These are phyloP conservation scores for Hanseniaspora sp. DNA, from an alignment of 1,139 yeast species.

Conservation along the genomic window DNA sequence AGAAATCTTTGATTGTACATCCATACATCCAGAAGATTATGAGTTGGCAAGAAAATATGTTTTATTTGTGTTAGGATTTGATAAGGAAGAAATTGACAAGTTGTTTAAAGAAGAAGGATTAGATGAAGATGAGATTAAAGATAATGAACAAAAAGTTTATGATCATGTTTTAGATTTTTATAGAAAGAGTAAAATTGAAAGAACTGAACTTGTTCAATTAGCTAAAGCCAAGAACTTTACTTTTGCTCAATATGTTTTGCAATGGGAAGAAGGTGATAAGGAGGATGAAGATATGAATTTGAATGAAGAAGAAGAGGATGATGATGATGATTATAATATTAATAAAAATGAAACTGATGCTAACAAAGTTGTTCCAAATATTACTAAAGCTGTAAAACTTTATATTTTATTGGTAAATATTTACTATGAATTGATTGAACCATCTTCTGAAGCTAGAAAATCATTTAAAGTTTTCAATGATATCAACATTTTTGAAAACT, in stretches of 20 bases:
- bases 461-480: constrained; percentile 57
- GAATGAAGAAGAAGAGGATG: constrained; percentile 11
- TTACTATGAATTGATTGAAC: constrained; percentile 75
- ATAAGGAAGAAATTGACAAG: constrained; percentile 11
- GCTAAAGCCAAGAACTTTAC: constrained; percentile 15
- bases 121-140: constrained; percentile 13
- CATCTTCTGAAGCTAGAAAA: constrained; percentile 74
- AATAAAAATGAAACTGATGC: constrained; percentile 30
- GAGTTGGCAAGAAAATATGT: constrained; percentile 95
- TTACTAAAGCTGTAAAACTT: constrained; percentile 62
- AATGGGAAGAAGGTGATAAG: constrained; percentile 11
- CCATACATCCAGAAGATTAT: constrained; percentile 97
- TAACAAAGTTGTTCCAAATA: constrained; percentile 60
- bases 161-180: constrained; percentile 7
- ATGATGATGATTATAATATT: constrained; percentile 7
- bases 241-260: constrained; percentile 15
- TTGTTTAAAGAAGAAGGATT: constrained; percentile 6
- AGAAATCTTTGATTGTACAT: constrained; percentile 81
- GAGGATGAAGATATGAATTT: constrained; percentile 4
- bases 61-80: constrained; percentile 79
- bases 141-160: constrained; percentile 14
- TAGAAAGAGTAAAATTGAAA: constrained; percentile 9
- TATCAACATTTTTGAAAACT: constrained; percentile 70
- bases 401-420: constrained; percentile 38
- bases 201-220: constrained; percentile 13